Evolutionary conservation across 345 rosid species (phyloP), one percentile per base, ranked within the genome.

Genomic region (Gossypium turneri): DNA sequence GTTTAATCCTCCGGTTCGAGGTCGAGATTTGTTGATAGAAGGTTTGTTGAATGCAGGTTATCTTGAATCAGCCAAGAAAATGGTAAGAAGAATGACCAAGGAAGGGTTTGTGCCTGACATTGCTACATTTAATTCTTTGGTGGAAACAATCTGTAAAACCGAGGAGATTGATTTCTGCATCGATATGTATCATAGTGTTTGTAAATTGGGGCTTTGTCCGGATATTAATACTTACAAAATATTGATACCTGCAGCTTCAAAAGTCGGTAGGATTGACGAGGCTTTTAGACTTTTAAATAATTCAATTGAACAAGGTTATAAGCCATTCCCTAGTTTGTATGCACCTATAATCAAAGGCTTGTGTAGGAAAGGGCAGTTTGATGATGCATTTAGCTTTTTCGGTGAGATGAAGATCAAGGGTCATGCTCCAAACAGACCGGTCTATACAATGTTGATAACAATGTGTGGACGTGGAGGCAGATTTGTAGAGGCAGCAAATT

Each of bases 381-480:
- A 91, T 82, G 97, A 94, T 78, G 98, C 92, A 0, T 86, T 91
- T 77, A 85, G 96, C 81, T 91, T 93, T 78, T 93, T 94, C 13
- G 82, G 93, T 56, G 98, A 94, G 38, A 92, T 94, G 95, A 91
- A 92, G 75, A 85, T 84, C 55, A 95, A 87, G 81, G 97, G 96
- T 50, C 93, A 93, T 70, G 91, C 91, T 9, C 98, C 98, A 2
- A 93, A 93, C 64, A 86, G 98, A 77, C 96, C 97, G 0, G 96
- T 92, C 43, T 94, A 89, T 75, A 90, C 98, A 0, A 94, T 92
- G 98, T 34, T 93, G 90, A 91, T 94, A 22, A 92, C 96, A 4
- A 84, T 93, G 96, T 90, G 97, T 73, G 96, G 96, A 8, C 92
- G 94, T 2, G 97, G 95, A 63, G 98, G 97, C 76, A 92, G 86